Percentiles rank a stretch among this genome's conserved stretches.
phyloP scores from a whole-genome alignment of 371 early-diverging fungal species.

The Nematocida ausubeli region DNA sequence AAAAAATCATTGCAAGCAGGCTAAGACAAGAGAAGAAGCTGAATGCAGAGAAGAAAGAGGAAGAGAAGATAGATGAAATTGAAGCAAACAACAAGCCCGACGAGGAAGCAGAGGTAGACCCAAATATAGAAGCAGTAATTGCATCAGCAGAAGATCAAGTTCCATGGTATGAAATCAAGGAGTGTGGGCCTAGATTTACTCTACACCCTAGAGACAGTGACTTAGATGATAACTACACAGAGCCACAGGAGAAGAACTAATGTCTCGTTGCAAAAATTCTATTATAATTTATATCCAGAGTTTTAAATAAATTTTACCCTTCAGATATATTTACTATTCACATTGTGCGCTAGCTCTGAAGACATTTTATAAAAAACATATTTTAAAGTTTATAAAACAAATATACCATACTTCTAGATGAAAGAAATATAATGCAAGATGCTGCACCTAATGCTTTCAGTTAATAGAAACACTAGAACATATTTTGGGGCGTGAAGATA shows the following conservation, averaged over 20 bases:
- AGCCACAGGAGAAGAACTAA: not conserved
- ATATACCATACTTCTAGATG: too few relatives aligned
- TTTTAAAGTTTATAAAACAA: too few relatives aligned
- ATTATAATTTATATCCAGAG: too few relatives aligned
- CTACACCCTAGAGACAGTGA: conserved; percentile 54
- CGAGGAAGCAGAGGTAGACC: conserved; percentile 33
- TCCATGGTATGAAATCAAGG: conserved; percentile 40
- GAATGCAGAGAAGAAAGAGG: conserved; percentile 12
- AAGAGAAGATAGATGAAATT: conserved; percentile 31
- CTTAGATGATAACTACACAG: conserved; percentile 39
- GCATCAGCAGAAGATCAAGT: not conserved
- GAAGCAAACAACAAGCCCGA: conserved; percentile 53
- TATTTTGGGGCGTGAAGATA: too few relatives aligned
- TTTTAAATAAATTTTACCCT: too few relatives aligned
- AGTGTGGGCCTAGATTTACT: conserved; percentile 51
- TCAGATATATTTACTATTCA: too few relatives aligned
- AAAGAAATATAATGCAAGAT: too few relatives aligned
- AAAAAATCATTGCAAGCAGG: conserved; percentile 50
- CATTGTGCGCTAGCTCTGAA: too few relatives aligned
- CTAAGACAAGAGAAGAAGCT: conserved; percentile 14
- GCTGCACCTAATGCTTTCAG: too few relatives aligned
- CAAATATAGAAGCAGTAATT: conserved; percentile 26
- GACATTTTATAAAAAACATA: too few relatives aligned
- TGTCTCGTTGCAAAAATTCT: too few relatives aligned
- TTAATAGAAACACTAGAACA: too few relatives aligned